Conservation (phyloP, 2,329 filamentous ascomycete genomes). For the Neodidymelliopsis sp. region DNA sequence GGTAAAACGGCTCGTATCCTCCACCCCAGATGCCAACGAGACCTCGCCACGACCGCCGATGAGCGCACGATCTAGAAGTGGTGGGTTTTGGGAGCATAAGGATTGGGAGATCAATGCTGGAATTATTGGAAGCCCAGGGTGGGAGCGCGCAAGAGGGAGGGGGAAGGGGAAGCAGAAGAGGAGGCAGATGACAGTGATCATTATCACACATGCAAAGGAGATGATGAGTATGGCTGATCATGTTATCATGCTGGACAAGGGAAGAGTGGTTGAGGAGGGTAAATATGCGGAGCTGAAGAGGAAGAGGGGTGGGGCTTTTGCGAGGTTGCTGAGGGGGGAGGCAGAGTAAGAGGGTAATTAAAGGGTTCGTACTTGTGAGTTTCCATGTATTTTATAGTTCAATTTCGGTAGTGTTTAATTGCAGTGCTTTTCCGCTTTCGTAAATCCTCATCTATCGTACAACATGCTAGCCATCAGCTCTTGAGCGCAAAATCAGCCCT, state of each 20-base stretch:
- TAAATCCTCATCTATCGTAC: constrained; percentile 1
- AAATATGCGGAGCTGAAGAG: constrained; percentile 66
- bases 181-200: constrained; percentile 70
- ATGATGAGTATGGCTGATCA: constrained; percentile 86
- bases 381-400: background rate
- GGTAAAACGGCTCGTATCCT: constrained; percentile 61
- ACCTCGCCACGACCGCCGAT: background rate
- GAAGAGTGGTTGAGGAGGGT: constrained; percentile 72
- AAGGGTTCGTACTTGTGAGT: background rate
- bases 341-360: constrained; percentile 12
- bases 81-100: constrained; percentile 23
- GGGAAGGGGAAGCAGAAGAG: constrained; percentile 11
- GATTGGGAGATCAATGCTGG: constrained; percentile 18
- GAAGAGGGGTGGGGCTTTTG: constrained; percentile 39
- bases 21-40: background rate
- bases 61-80: constrained; percentile 1
- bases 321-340: constrained; percentile 50
- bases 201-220: constrained; percentile 81
- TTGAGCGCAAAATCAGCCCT: constrained; percentile 18
- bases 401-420: background rate
- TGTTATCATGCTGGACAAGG: constrained; percentile 75
- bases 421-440: background rate
- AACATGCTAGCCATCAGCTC: background rate
- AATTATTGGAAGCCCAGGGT: constrained; percentile 5
- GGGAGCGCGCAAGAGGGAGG: constrained; percentile 11